Conservation (phyloP, 495 filamentous ascomycete species). For the Podospora bellae-mahoneyi region DNA sequence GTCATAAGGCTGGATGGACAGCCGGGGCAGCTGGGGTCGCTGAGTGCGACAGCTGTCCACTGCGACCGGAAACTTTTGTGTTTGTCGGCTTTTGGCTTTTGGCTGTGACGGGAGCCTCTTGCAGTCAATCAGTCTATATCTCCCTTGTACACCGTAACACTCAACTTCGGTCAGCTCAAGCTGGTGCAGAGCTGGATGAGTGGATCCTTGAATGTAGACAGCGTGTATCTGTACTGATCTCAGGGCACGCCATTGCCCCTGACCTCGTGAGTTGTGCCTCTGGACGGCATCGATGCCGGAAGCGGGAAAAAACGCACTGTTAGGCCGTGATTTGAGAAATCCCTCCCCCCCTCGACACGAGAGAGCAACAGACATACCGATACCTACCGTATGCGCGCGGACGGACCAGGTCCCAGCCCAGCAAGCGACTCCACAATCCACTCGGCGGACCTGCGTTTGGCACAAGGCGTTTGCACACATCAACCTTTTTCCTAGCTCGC, state of each 20-base stretch:
- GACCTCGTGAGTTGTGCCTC: constrained; percentile 5
- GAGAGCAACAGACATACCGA: background rate
- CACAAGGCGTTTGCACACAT: constrained; percentile 21
- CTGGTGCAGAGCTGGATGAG: background rate
- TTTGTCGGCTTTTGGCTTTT: constrained; percentile 8
- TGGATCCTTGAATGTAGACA: background rate
- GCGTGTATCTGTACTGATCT: background rate
- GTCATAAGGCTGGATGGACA: background rate
- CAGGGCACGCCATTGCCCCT: background rate
- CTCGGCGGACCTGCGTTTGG: background rate
- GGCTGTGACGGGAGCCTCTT: background rate
- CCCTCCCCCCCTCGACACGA: background rate
- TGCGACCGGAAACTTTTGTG: constrained; percentile 10
- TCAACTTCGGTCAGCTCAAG: constrained; percentile 5
- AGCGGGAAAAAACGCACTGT: constrained; percentile 18
- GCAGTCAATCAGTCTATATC: too few species aligned
- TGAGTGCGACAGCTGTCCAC: background rate
- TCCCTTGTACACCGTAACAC: constrained; percentile 31
- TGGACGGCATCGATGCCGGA: constrained; percentile 5
- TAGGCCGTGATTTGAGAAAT: constrained; percentile 22
- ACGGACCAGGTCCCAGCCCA: background rate
- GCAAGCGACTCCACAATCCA: constrained; percentile 18
- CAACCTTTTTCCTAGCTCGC: constrained; percentile 25
- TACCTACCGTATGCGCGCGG: background rate
- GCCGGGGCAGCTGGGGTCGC: background rate